These are phyloP conservation scores for Stephanodiscus minutulus DNA, from an alignment of 108 stramenopile genomes.

Conservation along the genomic window DNA sequence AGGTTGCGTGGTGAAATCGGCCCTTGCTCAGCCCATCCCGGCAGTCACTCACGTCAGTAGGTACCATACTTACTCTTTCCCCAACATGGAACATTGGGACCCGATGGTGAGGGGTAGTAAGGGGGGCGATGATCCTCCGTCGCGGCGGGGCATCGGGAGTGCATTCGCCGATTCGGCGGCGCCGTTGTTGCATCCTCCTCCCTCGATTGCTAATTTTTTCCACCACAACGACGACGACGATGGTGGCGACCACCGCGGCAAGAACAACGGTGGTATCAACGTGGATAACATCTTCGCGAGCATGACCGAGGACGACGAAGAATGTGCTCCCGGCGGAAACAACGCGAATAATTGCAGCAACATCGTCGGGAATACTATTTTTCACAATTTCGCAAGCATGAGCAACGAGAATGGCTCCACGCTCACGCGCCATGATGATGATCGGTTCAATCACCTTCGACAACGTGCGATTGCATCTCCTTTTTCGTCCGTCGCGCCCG, in stretches of 20 bases:
- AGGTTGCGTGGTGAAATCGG: too few species aligned
- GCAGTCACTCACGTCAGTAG: too few species aligned
- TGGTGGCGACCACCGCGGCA: too few species aligned
- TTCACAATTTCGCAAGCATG: constrained; percentile 21
- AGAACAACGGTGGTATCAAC: constrained; percentile 10
- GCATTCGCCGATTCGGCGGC: not conserved
- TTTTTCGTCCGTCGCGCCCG: not conserved
- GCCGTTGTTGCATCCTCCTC: not conserved
- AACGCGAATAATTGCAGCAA: not conserved
- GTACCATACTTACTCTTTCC: too few species aligned
- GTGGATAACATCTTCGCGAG: constrained; percentile 25
- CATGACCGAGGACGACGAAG: not conserved
- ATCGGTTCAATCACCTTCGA: too few species aligned
- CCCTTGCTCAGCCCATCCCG: too few species aligned
- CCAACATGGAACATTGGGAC: too few species aligned
- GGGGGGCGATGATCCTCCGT: not conserved
- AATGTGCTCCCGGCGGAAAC: not conserved
- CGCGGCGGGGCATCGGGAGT: not conserved
- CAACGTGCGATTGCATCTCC: not conserved
- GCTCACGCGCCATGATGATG: not conserved
- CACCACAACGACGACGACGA: not conserved
- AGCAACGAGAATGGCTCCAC: not conserved
- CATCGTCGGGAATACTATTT: constrained; percentile 10
- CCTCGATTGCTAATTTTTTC: not conserved
- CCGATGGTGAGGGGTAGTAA: too few species aligned